A percentile compares a stretch with the other conserved stretches of the same genome.
phyloP scores from a whole-genome alignment of 1,284 basidiomycete species.

The Ganoderma multipileum region DNA sequence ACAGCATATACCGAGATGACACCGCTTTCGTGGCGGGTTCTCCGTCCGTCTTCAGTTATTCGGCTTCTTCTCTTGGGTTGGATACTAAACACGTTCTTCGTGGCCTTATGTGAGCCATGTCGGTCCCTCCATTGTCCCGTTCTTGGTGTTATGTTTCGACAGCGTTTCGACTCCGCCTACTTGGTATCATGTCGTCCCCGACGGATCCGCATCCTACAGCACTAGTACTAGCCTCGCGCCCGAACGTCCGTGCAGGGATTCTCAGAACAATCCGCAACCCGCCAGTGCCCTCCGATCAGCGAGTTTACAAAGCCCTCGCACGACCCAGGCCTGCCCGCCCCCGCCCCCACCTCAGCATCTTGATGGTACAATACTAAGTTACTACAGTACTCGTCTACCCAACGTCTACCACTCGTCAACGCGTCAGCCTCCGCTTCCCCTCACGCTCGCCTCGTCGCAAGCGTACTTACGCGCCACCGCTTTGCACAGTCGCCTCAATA shows the following conservation, averaged over 20 bases:
- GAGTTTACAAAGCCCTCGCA: background rate
- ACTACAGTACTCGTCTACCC: too few relatives aligned
- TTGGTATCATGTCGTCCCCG: background rate
- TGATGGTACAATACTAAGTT: too few relatives aligned
- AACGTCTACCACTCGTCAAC: too few relatives aligned
- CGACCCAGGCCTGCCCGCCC: background rate
- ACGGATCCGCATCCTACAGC: background rate
- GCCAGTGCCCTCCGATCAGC: background rate
- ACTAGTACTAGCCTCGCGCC: too few relatives aligned
- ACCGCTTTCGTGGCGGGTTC: background rate
- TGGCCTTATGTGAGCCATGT: background rate
- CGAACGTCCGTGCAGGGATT: too few relatives aligned
- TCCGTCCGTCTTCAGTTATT: background rate
- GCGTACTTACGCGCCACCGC: background rate
- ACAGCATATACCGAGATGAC: slow-evolving; percentile 1
- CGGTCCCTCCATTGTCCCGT: background rate
- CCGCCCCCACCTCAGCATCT: too few relatives aligned
- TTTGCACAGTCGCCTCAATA: background rate
- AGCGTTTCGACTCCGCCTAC: background rate
- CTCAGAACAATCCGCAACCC: too few relatives aligned
- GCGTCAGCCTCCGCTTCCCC: too few relatives aligned
- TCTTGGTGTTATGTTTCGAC: background rate
- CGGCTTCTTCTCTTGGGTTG: background rate
- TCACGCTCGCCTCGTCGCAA: too few relatives aligned
- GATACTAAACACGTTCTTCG: background rate